Evolutionary conservation across 208 protist genomes (phyloP).

Genomic region (Angomonas desouzai): DNA sequence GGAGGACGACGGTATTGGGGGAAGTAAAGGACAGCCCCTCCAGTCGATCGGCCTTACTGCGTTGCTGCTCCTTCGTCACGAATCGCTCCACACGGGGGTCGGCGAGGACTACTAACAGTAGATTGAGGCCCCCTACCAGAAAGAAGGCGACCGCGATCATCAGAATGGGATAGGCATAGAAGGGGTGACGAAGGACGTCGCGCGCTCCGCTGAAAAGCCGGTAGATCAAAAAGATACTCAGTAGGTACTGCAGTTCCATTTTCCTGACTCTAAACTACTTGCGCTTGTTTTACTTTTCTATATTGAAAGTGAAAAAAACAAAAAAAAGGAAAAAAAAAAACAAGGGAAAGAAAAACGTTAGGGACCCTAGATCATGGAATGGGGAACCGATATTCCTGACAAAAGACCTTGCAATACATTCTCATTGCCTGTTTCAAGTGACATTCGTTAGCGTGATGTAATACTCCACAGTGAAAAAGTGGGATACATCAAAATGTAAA

Average conservation of each 20-base stretch:
- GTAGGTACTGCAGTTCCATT: neutral
- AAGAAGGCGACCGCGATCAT: slow-evolving; percentile 15
- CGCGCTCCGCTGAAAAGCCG: neutral
- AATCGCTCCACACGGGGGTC: slow-evolving; percentile 1
- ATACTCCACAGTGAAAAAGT: neutral
- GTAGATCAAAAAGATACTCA: neutral
- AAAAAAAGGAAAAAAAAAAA: slow-evolving; percentile 16
- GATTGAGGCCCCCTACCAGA: slow-evolving; percentile 20
- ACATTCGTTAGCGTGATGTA: too few relatives aligned
- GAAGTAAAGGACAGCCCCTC: slow-evolving; percentile 26
- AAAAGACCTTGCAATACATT: too few relatives aligned
- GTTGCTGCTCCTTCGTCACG: slow-evolving; percentile 9
- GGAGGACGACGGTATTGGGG: slow-evolving; percentile 24
- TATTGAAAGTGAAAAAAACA: slow-evolving; percentile 3
- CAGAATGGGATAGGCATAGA: slow-evolving; percentile 19
- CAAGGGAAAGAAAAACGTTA: slow-evolving; percentile 12
- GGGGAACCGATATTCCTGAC: too few relatives aligned
- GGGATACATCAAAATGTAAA: slow-evolving; percentile 4
- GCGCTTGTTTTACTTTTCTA: neutral
- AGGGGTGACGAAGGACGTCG: slow-evolving; percentile 18
- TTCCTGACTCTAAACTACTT: too few relatives aligned
- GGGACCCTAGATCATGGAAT: too few relatives aligned
- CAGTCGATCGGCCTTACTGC: slow-evolving; percentile 13
- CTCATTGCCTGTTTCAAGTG: too few relatives aligned
- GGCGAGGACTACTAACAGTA: slow-evolving; percentile 20